Evolutionary conservation across 208 protist genomes (phyloP), one percentile per base, ranked within the genome.

Genomic region (Acanthamoeba divionensis): DNA sequence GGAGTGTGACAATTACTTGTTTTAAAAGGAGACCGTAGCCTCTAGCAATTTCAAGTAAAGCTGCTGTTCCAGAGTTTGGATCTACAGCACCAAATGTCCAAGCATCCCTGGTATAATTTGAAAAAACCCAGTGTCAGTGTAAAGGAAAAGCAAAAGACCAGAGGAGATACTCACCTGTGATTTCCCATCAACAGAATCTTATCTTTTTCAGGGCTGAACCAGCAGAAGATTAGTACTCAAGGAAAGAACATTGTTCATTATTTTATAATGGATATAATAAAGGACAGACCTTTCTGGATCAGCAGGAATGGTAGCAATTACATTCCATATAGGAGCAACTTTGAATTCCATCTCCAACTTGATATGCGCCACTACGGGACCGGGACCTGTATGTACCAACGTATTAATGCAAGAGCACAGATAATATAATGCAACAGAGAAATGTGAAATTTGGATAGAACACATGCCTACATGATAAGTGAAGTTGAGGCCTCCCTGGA

Each of bases 61-160:
- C 54, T 89, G 83, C 65, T 62, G 83, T 50, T 13, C 83, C 83
- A 6, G 83, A 90, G 24, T n/a, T 52, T 9, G 83, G 83, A 29
- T 90, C 83, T 50, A 79, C 83, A 54, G 83, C 83, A 8, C 83
- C 83, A 38, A 90, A 90, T 24, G 83, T 66, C 83, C 55, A 90
- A 9, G 55, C 55, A 38, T 66, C 44, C 52, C 18, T n/a, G 10
- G 29, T 29, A 65, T 73, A 50, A 65, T 24, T 65, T 73, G 29
- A 73, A 15, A 80, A 29, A 47, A 82, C n/a, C n/a, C n/a, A n/a
- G n/a, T n/a, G n/a, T n/a, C n/a, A n/a, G n/a, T n/a, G n/a, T n/a
- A 82, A 57, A 24, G 52, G 52, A 57, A 24, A 57, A 57, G 52
- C n/a, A n/a, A 57, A n/a, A 57, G 52, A 57, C 52, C 18, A 15